These are phyloP conservation scores for Xanthoceras sorbifolium DNA, from an alignment of 345 rosid species.

Conservation along the genomic window DNA sequence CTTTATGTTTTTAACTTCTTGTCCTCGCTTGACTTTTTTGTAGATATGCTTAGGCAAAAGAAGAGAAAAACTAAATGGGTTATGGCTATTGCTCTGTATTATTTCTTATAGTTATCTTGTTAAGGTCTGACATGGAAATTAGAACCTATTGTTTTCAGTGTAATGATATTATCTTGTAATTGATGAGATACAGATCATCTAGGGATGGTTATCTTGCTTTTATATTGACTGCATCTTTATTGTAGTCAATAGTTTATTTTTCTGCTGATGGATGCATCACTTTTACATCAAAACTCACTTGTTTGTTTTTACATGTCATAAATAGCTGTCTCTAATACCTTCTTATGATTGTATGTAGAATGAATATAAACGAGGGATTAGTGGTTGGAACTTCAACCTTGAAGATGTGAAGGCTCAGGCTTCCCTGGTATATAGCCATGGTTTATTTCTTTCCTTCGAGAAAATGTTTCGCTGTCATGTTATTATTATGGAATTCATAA, in stretches of 20 bases:
- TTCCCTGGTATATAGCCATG: slow-evolving; percentile 71
- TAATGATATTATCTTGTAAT: neutral
- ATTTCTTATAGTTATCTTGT: neutral
- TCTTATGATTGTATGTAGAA: slow-evolving; percentile 51
- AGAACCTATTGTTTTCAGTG: neutral
- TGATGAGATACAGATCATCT: slow-evolving; percentile 1
- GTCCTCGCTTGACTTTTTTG: neutral
- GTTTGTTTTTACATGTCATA: slow-evolving; percentile 10
- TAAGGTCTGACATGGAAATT: neutral
- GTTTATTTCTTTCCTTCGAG: slow-evolving; percentile 2
- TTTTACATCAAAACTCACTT: slow-evolving; percentile 1
- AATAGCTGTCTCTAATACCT: neutral
- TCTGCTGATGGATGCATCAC: slow-evolving; percentile 1
- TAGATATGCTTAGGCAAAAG: neutral
- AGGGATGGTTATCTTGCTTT: neutral
- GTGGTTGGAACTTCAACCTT: slow-evolving; percentile 97
- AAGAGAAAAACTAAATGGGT: neutral
- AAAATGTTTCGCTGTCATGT: neutral
- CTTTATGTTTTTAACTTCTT: neutral
- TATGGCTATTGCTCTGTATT: neutral
- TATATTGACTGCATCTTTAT: slow-evolving; percentile 6
- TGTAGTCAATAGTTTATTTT: neutral
- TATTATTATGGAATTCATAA: slow-evolving; percentile 1
- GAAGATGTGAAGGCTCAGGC: slow-evolving; percentile 99
- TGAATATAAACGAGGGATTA: slow-evolving; percentile 96